These are phyloP conservation scores for Fusarium domesticum DNA, from an alignment of 2,329 filamentous ascomycete genomes.

Conservation along the genomic window DNA sequence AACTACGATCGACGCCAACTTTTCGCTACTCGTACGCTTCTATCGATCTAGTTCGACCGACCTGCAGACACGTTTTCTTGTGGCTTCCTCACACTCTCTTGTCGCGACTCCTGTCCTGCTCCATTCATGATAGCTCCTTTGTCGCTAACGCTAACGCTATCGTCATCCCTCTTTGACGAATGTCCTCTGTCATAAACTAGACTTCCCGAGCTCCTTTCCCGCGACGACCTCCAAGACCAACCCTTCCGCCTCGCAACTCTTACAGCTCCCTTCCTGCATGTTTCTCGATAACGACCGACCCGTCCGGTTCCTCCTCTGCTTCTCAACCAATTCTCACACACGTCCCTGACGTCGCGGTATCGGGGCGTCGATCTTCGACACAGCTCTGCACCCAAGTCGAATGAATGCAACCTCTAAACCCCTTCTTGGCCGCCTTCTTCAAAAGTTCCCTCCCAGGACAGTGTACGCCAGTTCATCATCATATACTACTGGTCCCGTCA, in stretches of 20 bases:
- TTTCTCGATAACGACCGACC: constrained; percentile 19
- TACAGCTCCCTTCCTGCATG: constrained; percentile 24
- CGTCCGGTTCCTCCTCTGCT: constrained; percentile 9
- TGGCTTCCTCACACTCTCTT: constrained; percentile 10
- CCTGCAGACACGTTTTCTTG: background rate
- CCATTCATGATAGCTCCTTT: constrained; percentile 10
- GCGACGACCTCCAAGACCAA: constrained; percentile 13
- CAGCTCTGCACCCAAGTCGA: constrained; percentile 32
- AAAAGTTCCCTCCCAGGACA: constrained; percentile 88
- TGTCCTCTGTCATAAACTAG: constrained; percentile 24
- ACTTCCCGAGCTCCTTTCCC: constrained; percentile 8
- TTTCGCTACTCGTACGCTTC: background rate
- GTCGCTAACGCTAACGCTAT: constrained; percentile 17
- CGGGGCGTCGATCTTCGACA: constrained; percentile 30
- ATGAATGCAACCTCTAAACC: constrained; percentile 95
- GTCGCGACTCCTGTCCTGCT: background rate
- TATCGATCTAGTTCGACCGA: background rate
- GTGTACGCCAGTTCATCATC: constrained; percentile 86
- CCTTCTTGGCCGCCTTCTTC: constrained; percentile 98
- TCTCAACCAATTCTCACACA: constrained; percentile 9
- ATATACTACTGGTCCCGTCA: constrained; percentile 89
- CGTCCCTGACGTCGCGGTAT: constrained; percentile 20
- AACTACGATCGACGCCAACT: too few relatives aligned
- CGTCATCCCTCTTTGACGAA: constrained; percentile 21
- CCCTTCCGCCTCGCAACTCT: constrained; percentile 4